These are phyloP conservation scores for Arabidopsis suecica DNA, from an alignment of 345 rosid genomes.

Conservation along the genomic window DNA sequence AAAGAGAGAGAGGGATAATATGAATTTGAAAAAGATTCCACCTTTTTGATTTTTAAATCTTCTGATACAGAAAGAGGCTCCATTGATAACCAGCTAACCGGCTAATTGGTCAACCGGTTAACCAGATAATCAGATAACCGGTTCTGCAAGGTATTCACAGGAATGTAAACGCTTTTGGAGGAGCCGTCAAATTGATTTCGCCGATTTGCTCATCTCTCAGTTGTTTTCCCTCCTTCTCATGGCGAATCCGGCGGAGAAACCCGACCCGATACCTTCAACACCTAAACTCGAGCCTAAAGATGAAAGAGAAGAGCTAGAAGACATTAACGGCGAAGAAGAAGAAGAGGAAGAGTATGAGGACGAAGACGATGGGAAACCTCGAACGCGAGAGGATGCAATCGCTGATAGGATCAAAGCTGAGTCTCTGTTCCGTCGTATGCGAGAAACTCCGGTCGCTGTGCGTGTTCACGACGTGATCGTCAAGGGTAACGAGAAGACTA, in stretches of 20 bases:
- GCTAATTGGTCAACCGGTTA: slow-evolving; percentile 6
- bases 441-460: slow-evolving; percentile 55
- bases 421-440: slow-evolving; percentile 59
- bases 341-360: slow-evolving; percentile 48
- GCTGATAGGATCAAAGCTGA: slow-evolving; percentile 47
- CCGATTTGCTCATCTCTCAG: slow-evolving; percentile 33
- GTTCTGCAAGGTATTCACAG: slow-evolving; percentile 1
- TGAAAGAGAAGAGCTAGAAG: slow-evolving; percentile 35
- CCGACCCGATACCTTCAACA: slow-evolving; percentile 34
- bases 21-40: slow-evolving; percentile 41
- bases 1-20: slow-evolving; percentile 1
- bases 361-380: slow-evolving; percentile 46
- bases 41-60: neutral
- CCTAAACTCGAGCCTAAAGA: slow-evolving; percentile 22
- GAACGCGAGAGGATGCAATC: slow-evolving; percentile 43
- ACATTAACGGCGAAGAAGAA: slow-evolving; percentile 36
- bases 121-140: neutral
- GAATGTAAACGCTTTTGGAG: slow-evolving; percentile 27
- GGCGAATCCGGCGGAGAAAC: slow-evolving; percentile 47
- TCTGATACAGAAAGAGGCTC: neutral
- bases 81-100: neutral
- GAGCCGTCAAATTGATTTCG: slow-evolving; percentile 39
- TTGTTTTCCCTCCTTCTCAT: slow-evolving; percentile 30
- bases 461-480: slow-evolving; percentile 88
- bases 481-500: slow-evolving; percentile 83